These are phyloP conservation scores for Noccaea caerulescens DNA, from an alignment of 345 rosid species.

Conservation along the genomic window DNA sequence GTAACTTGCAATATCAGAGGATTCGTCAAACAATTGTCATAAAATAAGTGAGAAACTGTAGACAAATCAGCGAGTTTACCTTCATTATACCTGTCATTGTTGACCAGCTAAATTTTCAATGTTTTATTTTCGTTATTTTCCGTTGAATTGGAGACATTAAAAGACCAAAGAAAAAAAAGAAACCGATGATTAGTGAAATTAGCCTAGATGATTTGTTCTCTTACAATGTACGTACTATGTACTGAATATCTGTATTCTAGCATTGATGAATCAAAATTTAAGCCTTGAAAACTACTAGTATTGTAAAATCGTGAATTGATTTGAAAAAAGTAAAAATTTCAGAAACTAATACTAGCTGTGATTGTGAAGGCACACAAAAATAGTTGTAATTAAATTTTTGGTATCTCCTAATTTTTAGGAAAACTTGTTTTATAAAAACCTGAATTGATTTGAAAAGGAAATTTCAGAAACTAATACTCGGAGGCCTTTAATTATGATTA, in stretches of 20 bases:
- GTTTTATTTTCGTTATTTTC: not conserved
- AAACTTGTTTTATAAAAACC: not conserved
- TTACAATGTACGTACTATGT: not conserved
- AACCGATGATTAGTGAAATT: not conserved
- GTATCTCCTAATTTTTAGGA: not conserved
- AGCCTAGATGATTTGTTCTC: not conserved
- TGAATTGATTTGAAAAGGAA: not conserved
- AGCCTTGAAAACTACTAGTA: too few relatives aligned
- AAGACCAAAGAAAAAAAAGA: not conserved
- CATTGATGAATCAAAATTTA: too few relatives aligned
- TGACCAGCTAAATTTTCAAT: constrained; percentile 27
- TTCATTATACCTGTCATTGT: constrained; percentile 22
- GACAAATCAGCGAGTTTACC: too few relatives aligned
- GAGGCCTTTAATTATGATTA: not conserved
- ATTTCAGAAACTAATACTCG: not conserved
- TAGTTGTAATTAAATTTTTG: too few relatives aligned
- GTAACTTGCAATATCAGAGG: not conserved
- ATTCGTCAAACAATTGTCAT: not conserved
- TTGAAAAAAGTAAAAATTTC: too few relatives aligned
- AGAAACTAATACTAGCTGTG: too few relatives aligned
- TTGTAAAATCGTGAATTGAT: too few relatives aligned
- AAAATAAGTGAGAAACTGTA: constrained; percentile 16
- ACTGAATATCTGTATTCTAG: not conserved
- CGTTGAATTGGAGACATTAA: not conserved
- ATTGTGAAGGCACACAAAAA: too few relatives aligned